Base-by-base conservation (phyloP, 805 yeast genomes). In the Hanseniaspora guilliermondii region DNA sequence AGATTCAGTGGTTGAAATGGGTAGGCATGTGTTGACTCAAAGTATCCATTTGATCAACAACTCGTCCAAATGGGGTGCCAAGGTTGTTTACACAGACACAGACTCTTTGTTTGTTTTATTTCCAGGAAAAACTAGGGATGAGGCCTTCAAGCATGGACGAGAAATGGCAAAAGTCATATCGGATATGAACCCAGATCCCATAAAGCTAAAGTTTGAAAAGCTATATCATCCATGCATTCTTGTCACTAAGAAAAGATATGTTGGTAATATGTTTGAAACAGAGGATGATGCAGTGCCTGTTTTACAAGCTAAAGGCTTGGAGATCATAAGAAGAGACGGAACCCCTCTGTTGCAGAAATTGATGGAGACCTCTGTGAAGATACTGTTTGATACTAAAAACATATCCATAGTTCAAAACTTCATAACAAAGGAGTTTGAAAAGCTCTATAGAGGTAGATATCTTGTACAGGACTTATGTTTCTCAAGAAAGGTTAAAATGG, bases 261-360 rank as follows among this genome's bases (percentile, higher is more conserved):
- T 88, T 19, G 98, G 98, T 0, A 81, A 82, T 64, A 75, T 84
- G 41, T 91, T 76, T 66, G 95, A 85, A 59, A 61, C 65, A 17
- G 76, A 73, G 30, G 68, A 67, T 16, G 88, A 84, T 59, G 58
- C 53, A 2, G 68, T 57, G 6, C 87, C 96, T 0, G 74, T 68
- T 35, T 88, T 93, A 65, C 97, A 93, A 70, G 97, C 98, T 0
- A 93, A 93, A 60, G 98, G 98, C 1, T 88, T 87, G 12, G 98
- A 93, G 64, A 93, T 97, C 0, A 86, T 93, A 0, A 69, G 98
- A 58, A 71, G 98, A 58, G 98, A 93, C 67, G 97, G 97, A 0
- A 84, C 89, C 25, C 95, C 95, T 0, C 95, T 96, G 0, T 94
- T 86, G 59, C 94, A 81, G 67, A 82, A 82, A 59, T 80, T 93